phyloP scores from a whole-genome alignment of 805 yeast species.

The Blastobotrys parvus region DNA sequence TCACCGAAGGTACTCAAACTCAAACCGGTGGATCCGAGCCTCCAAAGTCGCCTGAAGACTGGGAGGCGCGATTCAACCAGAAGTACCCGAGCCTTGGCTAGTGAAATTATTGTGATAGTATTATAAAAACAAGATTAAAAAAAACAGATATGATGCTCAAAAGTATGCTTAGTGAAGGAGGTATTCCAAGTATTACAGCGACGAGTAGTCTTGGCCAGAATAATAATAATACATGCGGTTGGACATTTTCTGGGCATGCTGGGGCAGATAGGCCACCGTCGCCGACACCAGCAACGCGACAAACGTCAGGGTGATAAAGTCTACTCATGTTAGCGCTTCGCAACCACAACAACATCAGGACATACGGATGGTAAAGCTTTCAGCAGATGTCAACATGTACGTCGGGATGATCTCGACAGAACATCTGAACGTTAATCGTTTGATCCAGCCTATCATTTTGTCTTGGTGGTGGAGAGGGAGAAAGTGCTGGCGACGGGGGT shows the following conservation, averaged over 20 bases:
- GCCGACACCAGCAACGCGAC: conserved; percentile 7
- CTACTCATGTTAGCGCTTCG: no score
- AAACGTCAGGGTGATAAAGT: conserved; percentile 5
- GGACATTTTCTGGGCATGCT: conserved; percentile 1
- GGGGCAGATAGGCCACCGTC: conserved; percentile 4
- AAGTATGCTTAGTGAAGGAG: no score
- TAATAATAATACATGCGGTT: conserved; percentile 6
- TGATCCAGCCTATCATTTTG: no score
- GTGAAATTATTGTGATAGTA: neutral
- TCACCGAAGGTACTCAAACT: neutral
- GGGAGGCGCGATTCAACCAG: conserved; percentile 21
- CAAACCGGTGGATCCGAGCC: neutral
- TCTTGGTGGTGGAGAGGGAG: no score
- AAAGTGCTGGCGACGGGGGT: no score
- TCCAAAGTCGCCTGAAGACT: conserved; percentile 16
- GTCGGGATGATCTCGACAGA: conserved; percentile 11
- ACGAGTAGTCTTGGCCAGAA: conserved; percentile 7
- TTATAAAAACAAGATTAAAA: neutral
- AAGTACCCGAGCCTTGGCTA: conserved; percentile 21
- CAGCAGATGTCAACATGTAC: conserved; percentile 13
- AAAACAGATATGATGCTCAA: no score
- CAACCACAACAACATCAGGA: no score
- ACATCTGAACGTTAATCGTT: conserved; percentile 5
- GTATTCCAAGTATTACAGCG: no score
- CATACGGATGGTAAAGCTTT: conserved; percentile 11